Evolutionary conservation across 345 rosid species (phyloP).

Genomic region (Moricandia moricandioides): DNA sequence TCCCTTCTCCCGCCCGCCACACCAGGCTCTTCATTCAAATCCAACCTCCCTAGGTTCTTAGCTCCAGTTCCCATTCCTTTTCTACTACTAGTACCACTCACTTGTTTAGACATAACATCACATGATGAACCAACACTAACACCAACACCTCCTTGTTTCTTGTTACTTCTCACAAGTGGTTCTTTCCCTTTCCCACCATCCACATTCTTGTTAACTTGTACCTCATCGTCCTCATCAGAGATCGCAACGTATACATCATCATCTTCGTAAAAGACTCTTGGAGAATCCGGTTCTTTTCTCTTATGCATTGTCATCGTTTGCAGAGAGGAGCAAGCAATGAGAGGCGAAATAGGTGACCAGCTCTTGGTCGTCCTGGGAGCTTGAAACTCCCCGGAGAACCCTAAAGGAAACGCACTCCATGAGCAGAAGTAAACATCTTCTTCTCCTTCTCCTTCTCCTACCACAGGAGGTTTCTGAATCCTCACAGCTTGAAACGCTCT

Average conservation of each 20-base stretch:
- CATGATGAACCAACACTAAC: slow-evolving; percentile 29
- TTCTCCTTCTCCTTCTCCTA: slow-evolving; percentile 58
- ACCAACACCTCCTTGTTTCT: slow-evolving; percentile 37
- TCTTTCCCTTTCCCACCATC: slow-evolving; percentile 50
- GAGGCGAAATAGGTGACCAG: slow-evolving; percentile 79
- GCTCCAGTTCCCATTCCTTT: slow-evolving; percentile 52
- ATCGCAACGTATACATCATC: slow-evolving; percentile 56
- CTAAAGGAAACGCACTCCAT: slow-evolving; percentile 78
- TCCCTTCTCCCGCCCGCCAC: slow-evolving; percentile 36
- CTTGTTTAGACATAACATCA: slow-evolving; percentile 28
- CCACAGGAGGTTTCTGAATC: slow-evolving; percentile 60
- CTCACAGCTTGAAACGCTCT: slow-evolving; percentile 80
- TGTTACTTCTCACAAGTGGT: slow-evolving; percentile 38
- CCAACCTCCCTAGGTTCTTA: slow-evolving; percentile 72
- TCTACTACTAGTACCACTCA: slow-evolving; percentile 35
- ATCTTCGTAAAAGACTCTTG: slow-evolving; percentile 47
- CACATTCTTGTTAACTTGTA: slow-evolving; percentile 41
- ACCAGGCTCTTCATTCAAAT: slow-evolving; percentile 82
- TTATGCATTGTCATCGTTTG: slow-evolving; percentile 8
- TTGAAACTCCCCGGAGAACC: slow-evolving; percentile 44
- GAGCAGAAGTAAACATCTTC: slow-evolving; percentile 64
- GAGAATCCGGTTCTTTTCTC: slow-evolving; percentile 25
- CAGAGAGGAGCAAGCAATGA: slow-evolving; percentile 47
- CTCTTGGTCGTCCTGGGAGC: not conserved
- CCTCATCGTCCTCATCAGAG: slow-evolving; percentile 42